Conservation (phyloP, 768 basidiomycete genomes). For the Guyanaporus albipodus region DNA sequence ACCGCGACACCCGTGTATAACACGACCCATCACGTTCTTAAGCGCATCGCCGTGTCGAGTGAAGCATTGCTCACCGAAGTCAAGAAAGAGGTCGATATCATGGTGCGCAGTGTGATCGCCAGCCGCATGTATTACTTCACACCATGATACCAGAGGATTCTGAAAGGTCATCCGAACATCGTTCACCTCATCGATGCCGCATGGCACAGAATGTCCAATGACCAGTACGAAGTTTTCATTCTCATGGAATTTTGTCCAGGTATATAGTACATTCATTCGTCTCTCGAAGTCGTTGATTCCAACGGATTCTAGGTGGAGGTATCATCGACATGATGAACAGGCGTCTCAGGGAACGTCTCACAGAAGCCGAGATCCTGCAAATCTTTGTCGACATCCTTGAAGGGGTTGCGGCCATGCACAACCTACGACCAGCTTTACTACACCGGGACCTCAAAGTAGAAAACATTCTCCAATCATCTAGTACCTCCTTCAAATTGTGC, state of each 20-base stretch:
- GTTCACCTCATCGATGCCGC: constrained; percentile 95
- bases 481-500: constrained; percentile 88
- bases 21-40: constrained; percentile 94
- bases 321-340: constrained; percentile 99
- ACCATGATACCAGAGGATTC: constrained; percentile 58
- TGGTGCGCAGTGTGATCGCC: constrained; percentile 55
- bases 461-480: constrained; percentile 89
- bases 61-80: constrained; percentile 90
- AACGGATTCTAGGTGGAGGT: constrained; percentile 66
- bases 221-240: constrained; percentile 93
- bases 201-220: constrained; percentile 79
- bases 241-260: constrained; percentile 98
- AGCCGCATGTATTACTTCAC: constrained; percentile 24
- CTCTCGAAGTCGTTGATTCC: constrained; percentile 9
- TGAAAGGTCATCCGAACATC: constrained; percentile 93
- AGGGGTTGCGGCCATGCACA: constrained; percentile 95
- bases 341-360: constrained; percentile 87
- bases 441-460: constrained; percentile 99
- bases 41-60: constrained; percentile 90
- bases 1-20: constrained; percentile 84
- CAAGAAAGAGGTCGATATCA: constrained; percentile 97
- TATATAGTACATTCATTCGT: constrained; percentile 28
- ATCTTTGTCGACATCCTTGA: constrained; percentile 98
- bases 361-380: constrained; percentile 93
- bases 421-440: constrained; percentile 81